Base-by-base conservation (phyloP, 2,329 filamentous ascomycete species). In the Exserohilum turcica region DNA sequence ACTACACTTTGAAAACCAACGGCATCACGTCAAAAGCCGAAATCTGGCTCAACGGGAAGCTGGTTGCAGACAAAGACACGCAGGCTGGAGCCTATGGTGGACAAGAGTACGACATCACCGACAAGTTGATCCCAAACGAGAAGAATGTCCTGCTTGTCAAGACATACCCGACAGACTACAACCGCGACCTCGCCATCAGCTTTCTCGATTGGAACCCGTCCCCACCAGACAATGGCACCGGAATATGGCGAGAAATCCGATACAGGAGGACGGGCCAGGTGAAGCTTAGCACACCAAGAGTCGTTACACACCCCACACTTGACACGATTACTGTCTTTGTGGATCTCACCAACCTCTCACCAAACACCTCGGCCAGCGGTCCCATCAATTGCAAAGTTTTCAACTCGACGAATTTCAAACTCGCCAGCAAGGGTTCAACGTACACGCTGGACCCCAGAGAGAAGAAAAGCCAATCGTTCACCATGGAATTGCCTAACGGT, bases 141-240 rank as follows among this genome's bases (percentile, higher is more conserved):
- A 86, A 86, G 0, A 86, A 87, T 59, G 79, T 80, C 0, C 56
- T 88, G 2, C 73, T 82, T 1, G 78, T 86, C 15, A 75, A 76
- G 33, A 81, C 79, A 0, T 79, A 86, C 57, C 84, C 84, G 0
- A 86, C 84, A 0, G 76, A 84, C 56, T 86, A 86, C 64, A 76
- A 82, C 13, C 77, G 80, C 19, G 84, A 87, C 54, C 79, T 87
- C 46, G 84, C 80, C 0, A 70, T 85, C 8, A 83, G 83, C 0
- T 87, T 85, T 49, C 79, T 84, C 0, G 84, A 86, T 60, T 86
- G 84, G 84, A 86, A 86, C 48, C 83, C 83, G 0, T 80, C 81
- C 48, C 83, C 84, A 0, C 79, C 82, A 0, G 85, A 87, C 64
- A 86, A 86, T 40, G 84, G 84, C 2, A 86, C 84, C 0, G 85